phyloP scores from a whole-genome alignment of 306 rosid genomes.

The Dalbergia cultrata region DNA sequence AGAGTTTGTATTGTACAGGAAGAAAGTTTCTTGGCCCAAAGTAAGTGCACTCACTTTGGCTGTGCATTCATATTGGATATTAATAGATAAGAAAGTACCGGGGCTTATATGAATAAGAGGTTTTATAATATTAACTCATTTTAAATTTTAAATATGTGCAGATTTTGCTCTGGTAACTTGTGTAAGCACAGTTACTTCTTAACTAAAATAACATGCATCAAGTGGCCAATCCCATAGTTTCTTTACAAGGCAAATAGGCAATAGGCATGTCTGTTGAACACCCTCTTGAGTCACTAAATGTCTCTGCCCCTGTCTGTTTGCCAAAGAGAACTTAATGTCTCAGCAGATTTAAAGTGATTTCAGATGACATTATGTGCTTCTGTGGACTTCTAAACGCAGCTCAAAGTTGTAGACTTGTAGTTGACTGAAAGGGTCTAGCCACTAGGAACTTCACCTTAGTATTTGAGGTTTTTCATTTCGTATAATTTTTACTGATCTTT shows the following conservation, averaged over 20 bases:
- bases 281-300: neutral
- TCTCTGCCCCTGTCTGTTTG: neutral
- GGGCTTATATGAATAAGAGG: neutral
- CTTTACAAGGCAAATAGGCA: neutral
- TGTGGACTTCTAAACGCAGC: neutral
- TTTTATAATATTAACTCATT: neutral
- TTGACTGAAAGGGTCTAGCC: constrained; percentile 1
- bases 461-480: neutral
- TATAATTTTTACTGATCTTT: constrained; percentile 16
- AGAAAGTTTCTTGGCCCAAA: constrained; percentile 75
- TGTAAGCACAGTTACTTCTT: neutral
- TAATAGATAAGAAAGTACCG: neutral
- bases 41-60: constrained; percentile 50
- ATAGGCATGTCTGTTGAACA: neutral
- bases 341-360: constrained; percentile 4
- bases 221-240: neutral
- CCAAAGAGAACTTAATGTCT: constrained; percentile 4
- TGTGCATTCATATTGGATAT: neutral
- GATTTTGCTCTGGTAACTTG: constrained; percentile 10
- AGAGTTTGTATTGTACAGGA: constrained; percentile 68
- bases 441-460: neutral
- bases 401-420: constrained; percentile 19
- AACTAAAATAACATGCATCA: neutral
- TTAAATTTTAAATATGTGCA: constrained; percentile 12
- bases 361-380: constrained; percentile 22